Evolutionary conservation across 106 monocot species (phyloP), one percentile per base, ranked within the genome.

Genomic region (Allium fistulosum): DNA sequence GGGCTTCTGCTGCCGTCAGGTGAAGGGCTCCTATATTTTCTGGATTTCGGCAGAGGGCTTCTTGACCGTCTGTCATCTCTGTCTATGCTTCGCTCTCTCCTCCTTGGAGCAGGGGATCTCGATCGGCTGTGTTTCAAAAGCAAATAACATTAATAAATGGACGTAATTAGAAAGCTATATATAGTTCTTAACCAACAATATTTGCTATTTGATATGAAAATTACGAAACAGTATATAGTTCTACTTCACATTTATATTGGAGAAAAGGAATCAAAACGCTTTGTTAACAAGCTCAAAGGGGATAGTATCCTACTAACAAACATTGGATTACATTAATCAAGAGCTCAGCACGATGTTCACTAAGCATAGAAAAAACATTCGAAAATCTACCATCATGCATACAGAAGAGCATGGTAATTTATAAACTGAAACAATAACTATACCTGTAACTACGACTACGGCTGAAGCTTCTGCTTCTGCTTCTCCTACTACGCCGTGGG

Each of bases 401-500:
- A 22, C 22, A 22, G 22, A 22, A 22, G 22, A 22, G 22, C 9
- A 53, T 9, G 9, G 52, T 53, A 53, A 53, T 0, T 53, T 10
- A 53, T 8, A 13, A 13, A 10, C 52, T 49, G 63, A 46, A 27
- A 12, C 0, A 17, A 7, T 74, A 0, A 22, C 48, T 60, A 26
- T 74, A 94, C 94, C 88, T 96, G 78, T 88, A 91, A 59, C 85
- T 83, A 57, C 82, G 89, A 66, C 97, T 99, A 3, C 83, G 71
- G 73, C 92, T 93, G 63, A 78, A 83, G 69, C 92, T 92, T 17
- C 75, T 68, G 60, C 92, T 88, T 3, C 75, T 68, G 66, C 92
- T 83, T 26, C 82, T 80, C 53, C 86, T 75, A 50, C 87, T 74
- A 11, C 87, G 84, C 46, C 84, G 80, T 9, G 80, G 66, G 18